A percentile compares a stretch with the other conserved stretches of the same genome.
Evolutionary conservation across 2,329 filamentous ascomycete species (phyloP).

Genomic region (Zelopaecilomyces penicillatus): DNA sequence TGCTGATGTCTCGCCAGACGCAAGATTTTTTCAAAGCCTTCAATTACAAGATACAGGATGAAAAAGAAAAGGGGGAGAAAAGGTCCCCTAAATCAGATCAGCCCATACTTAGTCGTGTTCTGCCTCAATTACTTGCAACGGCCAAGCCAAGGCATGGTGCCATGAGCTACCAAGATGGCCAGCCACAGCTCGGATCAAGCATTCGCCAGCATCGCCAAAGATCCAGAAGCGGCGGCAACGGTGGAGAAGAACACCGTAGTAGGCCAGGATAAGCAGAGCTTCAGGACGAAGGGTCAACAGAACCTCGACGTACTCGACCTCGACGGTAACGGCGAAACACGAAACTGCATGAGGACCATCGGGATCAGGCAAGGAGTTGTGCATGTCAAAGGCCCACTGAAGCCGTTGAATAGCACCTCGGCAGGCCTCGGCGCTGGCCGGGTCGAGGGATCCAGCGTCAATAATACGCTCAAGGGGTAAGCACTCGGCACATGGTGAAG

Average conservation of each 20-base stretch:
- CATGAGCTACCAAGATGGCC: constrained; percentile 25
- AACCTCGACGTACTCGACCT: constrained; percentile 25
- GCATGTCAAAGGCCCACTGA: constrained; percentile 27
- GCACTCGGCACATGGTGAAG: constrained; percentile 18
- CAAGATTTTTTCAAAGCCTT: no score
- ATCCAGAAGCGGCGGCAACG: constrained; percentile 31
- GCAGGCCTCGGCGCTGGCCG: constrained; percentile 20
- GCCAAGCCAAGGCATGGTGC: constrained; percentile 25
- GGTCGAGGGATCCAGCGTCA: constrained; percentile 13
- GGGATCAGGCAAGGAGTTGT: constrained; percentile 15
- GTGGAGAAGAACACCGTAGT: constrained; percentile 42
- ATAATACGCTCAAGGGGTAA: constrained; percentile 12
- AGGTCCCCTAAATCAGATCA: no score
- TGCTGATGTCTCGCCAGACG: no score
- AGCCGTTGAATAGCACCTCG: constrained; percentile 20
- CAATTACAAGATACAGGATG: no score
- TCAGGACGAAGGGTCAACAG: constrained; percentile 29
- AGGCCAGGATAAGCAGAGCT: constrained; percentile 38
- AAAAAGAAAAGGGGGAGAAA: no score
- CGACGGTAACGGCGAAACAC: constrained; percentile 24
- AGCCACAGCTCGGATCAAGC: constrained; percentile 23
- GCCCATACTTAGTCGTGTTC: constrained; percentile 16
- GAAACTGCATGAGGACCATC: constrained; percentile 23
- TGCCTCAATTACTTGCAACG: constrained; percentile 20
- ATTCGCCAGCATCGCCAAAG: constrained; percentile 24